Evolutionary conservation across 768 basidiomycete species (phyloP).

Genomic region (Tulasnella sp.): DNA sequence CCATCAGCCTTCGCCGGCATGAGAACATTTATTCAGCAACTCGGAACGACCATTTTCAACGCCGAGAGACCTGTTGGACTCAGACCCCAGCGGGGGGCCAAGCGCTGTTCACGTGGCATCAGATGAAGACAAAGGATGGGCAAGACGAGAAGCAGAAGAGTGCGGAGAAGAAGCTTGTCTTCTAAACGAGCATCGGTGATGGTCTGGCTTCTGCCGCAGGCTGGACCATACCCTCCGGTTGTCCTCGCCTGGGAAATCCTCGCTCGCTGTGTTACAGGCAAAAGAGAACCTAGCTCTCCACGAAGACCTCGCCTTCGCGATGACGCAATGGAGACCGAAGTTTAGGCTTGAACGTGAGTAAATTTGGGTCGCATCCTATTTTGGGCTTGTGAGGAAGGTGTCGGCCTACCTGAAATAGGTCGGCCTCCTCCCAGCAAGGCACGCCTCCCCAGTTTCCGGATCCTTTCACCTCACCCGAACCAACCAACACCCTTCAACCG

Average conservation of each 20-base stretch:
- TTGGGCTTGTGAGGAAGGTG: too few species aligned
- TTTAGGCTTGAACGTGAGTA: not conserved
- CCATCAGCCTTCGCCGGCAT: slow-evolving; percentile 31
- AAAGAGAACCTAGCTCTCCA: not conserved
- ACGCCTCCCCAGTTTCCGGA: not conserved
- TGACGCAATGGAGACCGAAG: not conserved
- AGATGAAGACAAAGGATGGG: not conserved
- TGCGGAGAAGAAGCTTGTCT: not conserved
- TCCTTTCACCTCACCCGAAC: not conserved
- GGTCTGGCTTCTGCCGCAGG: not conserved
- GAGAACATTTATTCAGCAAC: slow-evolving; percentile 56
- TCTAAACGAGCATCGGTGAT: not conserved
- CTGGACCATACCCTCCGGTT: too few species aligned
- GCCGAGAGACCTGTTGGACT: slow-evolving; percentile 41
- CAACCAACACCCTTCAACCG: not conserved
- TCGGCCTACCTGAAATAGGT: not conserved
- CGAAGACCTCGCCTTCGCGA: too few species aligned
- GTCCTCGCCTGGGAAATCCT: not conserved
- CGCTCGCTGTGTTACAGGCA: not conserved
- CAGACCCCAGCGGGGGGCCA: slow-evolving; percentile 23
- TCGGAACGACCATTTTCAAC: slow-evolving; percentile 47
- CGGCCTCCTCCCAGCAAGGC: not conserved
- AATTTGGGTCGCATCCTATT: not conserved
- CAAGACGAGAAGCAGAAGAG: not conserved
- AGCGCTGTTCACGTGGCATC: slow-evolving; percentile 9